phyloP scores from a whole-genome alignment of 1,284 basidiomycete genomes.

The Cryptococcus sp. region DNA sequence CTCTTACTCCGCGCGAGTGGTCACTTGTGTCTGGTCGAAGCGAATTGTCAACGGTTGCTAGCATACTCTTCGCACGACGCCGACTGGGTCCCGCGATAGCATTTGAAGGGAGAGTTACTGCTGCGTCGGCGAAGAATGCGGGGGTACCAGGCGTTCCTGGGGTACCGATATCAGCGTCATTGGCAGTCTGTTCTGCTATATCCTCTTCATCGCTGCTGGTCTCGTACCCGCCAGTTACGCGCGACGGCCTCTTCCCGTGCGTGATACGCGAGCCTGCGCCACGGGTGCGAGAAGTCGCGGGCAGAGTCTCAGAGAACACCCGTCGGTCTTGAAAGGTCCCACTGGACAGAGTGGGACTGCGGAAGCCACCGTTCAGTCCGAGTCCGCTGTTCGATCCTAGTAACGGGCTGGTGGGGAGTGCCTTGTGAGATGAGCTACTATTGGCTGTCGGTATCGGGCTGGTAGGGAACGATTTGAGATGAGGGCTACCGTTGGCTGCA shows the following conservation, averaged over 20 bases:
- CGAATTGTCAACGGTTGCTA: conserved; percentile 3
- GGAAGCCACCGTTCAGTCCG: conserved; percentile 11
- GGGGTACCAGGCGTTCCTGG: conserved; percentile 2
- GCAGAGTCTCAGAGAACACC: conserved; percentile 24
- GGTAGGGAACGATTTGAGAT: background rate
- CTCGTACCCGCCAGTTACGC: conserved; percentile 47
- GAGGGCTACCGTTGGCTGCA: background rate
- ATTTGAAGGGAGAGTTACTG: background rate
- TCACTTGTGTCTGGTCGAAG: conserved; percentile 1
- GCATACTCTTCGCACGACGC: conserved; percentile 28
- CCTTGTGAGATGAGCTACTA: background rate
- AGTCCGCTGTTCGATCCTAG: conserved; percentile 1
- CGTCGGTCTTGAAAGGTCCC: conserved; percentile 20
- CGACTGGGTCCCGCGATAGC: conserved; percentile 11
- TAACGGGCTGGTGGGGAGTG: background rate
- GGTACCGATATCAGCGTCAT: conserved; percentile 1
- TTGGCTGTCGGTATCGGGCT: background rate
- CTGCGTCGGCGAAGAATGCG: background rate
- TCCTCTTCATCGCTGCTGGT: conserved; percentile 32
- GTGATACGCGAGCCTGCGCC: conserved; percentile 16
- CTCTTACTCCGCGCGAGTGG: conserved; percentile 4
- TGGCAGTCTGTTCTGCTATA: conserved; percentile 4
- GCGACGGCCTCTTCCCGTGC: conserved; percentile 28
- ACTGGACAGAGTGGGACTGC: too few species aligned
- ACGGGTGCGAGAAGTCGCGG: conserved; percentile 4